Conservation (phyloP, 2,329 filamentous ascomycete genomes). For the Leptoxyphium fumago region DNA sequence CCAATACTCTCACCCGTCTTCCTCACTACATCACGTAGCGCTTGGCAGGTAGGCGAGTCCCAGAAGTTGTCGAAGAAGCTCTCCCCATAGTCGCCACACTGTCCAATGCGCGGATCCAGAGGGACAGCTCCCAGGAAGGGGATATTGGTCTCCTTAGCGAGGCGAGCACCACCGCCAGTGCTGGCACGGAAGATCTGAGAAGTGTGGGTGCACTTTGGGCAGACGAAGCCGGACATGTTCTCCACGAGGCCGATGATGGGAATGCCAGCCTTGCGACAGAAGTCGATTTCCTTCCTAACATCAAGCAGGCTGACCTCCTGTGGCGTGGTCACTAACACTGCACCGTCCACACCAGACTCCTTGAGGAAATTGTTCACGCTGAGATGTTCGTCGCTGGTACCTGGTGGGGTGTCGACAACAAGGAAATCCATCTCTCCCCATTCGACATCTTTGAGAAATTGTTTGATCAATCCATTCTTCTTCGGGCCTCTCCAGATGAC, state of each 20-base stretch:
- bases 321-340: constrained; percentile 83
- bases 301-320: constrained; percentile 88
- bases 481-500: constrained; percentile 97
- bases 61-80: constrained; percentile 92
- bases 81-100: constrained; percentile 95
- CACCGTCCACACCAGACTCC: constrained; percentile 83
- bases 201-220: constrained; percentile 71
- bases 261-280: constrained; percentile 89
- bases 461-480: constrained; percentile 97
- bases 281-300: constrained; percentile 94
- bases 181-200: constrained; percentile 79
- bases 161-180: constrained; percentile 66
- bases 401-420: constrained; percentile 87
- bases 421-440: constrained; percentile 93
- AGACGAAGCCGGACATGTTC: constrained; percentile 97
- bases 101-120: constrained; percentile 82
- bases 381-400: constrained; percentile 88
- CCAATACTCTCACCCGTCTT: constrained; percentile 36
- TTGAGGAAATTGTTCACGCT: constrained; percentile 86
- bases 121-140: constrained; percentile 84
- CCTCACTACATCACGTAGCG: constrained; percentile 67
- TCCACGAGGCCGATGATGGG: constrained; percentile 78
- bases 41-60: constrained; percentile 77
- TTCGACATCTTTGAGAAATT: constrained; percentile 93
- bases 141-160: constrained; percentile 77